phyloP scores from a whole-genome alignment of 257 asterid species.

The Cruciata laevipes region DNA sequence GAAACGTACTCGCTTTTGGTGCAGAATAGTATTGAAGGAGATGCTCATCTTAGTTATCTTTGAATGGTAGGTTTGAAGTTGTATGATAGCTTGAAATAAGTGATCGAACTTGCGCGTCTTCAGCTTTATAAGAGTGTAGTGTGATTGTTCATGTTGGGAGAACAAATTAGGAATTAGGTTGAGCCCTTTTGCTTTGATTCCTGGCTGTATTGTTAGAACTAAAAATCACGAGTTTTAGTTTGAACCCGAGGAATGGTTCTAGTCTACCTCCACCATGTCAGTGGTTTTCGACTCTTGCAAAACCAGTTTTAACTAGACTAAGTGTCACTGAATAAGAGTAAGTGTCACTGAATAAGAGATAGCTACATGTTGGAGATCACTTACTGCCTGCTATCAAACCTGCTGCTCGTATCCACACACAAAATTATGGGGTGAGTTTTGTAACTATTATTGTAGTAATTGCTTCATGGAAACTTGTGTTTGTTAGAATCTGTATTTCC shows the following conservation, averaged over 20 bases:
- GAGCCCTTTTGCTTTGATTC: background rate
- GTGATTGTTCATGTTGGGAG: background rate
- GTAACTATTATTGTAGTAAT: background rate
- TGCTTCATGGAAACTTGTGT: background rate
- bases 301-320: conserved; percentile 7
- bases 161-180: background rate
- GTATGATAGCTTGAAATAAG: background rate
- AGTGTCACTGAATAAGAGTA: conserved; percentile 47
- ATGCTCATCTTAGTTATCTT: background rate
- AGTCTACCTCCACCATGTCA: conserved; percentile 10
- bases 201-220: background rate
- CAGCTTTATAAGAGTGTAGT: conserved; percentile 2
- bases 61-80: conserved; percentile 21
- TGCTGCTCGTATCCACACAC: conserved; percentile 47
- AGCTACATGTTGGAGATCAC: conserved; percentile 56
- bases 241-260: conserved; percentile 1
- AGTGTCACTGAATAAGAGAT: conserved; percentile 51
- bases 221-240: conserved; percentile 12
- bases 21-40: background rate
- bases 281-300: conserved; percentile 4
- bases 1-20: background rate
- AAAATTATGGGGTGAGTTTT: conserved; percentile 34
- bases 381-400: conserved; percentile 52
- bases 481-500: background rate
- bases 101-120: background rate